phyloP scores from a whole-genome alignment of 2,329 filamentous ascomycete species.

The Cladosporium sp. region DNA sequence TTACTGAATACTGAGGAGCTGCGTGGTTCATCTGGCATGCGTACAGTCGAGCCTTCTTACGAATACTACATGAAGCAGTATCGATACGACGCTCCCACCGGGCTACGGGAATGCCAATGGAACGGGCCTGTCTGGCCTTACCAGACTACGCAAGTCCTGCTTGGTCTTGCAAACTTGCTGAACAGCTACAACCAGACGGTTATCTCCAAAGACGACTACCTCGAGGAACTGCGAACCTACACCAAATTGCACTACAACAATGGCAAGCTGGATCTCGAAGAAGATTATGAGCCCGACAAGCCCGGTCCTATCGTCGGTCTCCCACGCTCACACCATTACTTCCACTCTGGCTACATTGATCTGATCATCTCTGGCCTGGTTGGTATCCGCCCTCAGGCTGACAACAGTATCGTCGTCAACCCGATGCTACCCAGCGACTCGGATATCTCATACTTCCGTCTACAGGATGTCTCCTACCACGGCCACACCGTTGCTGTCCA shows the following conservation, averaged over 20 bases:
- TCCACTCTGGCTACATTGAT: slow-evolving; percentile 49
- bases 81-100: slow-evolving; percentile 38
- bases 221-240: slow-evolving; percentile 40
- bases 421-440: slow-evolving; percentile 38
- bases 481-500: slow-evolving; percentile 44
- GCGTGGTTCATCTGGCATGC: slow-evolving; percentile 39
- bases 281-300: slow-evolving; percentile 48
- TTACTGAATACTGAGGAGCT: slow-evolving; percentile 39
- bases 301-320: slow-evolving; percentile 45
- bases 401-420: slow-evolving; percentile 44
- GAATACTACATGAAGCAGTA: slow-evolving; percentile 49
- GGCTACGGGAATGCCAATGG: slow-evolving; percentile 46
- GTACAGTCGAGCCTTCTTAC: slow-evolving; percentile 47
- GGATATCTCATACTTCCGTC: slow-evolving; percentile 43
- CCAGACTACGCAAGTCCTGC: slow-evolving; percentile 45
- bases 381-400: slow-evolving; percentile 43
- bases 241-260: slow-evolving; percentile 42
- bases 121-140: slow-evolving; percentile 49
- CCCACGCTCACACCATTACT: slow-evolving; percentile 47
- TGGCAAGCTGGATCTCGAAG: slow-evolving; percentile 42
- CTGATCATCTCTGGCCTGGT: slow-evolving; percentile 45
- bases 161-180: slow-evolving; percentile 45
- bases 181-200: slow-evolving; percentile 41
- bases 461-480: slow-evolving; percentile 45
- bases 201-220: slow-evolving; percentile 39